Evolutionary conservation across 192 early-diverging fungal species (phyloP), one percentile per base, ranked within the genome.

Genomic region (Backusella luteola): DNA sequence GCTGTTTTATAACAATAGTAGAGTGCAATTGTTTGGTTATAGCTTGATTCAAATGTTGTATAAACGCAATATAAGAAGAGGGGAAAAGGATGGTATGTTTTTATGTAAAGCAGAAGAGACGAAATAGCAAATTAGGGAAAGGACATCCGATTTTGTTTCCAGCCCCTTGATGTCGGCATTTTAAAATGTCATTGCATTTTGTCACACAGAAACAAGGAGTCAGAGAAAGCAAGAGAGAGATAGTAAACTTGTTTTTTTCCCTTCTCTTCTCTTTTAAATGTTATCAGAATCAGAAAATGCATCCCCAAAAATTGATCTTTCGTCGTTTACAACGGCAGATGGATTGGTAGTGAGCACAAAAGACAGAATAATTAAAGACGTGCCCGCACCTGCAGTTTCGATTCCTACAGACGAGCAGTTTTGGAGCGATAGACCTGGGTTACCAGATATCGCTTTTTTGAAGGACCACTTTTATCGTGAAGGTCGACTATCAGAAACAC

Each of bases 401-500:
- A 70, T 87, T 36, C 86, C 87, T 17, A 87, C 87, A 17, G 77
- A 88, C 36, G 86, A 88, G 29, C 67, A 87, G 39, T 89, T 89
- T 66, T 89, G 83, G 76, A 83, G 80, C 21, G 88, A 88, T 63
- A 79, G 79, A 32, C 86, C 86, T 56, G 85, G 80, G 19, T 91
- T 92, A 76, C 96, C 96, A 2, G 91, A 96, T 81, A 85, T 92
- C 49, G 91, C 85, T 7, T 95, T 96, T 79, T 82, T 99, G 66
- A 96, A 96, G 76, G 87, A 92, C 76, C 96, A 97, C 79, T 99
- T 99, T 83, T 91, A 94, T 74, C 90, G 90, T 56, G 97, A 99
- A 80, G 97, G 97, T 7, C 91, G 96, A 23, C 86, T 99, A 73
- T 91, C 93, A 29, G 92, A 97, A 79, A 90, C 93, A 76, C 96